Base-by-base conservation (phyloP, 2,329 filamentous ascomycete species). In the Chrysoporthe deuterocubensis region DNA sequence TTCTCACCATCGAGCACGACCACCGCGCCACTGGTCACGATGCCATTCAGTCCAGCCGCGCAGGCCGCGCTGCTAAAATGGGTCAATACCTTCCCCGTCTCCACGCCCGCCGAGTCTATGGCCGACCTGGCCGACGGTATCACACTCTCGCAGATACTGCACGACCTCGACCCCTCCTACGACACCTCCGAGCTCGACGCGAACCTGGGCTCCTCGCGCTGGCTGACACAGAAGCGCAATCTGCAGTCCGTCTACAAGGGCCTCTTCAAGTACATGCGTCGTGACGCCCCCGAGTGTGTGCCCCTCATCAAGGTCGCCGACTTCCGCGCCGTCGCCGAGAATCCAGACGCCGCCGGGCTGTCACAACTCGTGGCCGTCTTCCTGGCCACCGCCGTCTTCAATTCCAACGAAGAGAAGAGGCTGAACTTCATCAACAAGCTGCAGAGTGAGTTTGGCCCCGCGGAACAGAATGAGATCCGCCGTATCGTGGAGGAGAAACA, bases 191-290 rank as follows among this genome's bases (percentile, higher is more conserved):
- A 86, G 69, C 83, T 89, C 66, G 82, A 87, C 67, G 78, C 81
- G 59, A 82, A 77, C 69, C 76, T 80, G 59, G 77, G 80, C 64
- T 78, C 79, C 42, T 79, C 81, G 60, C 76, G 80, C 69, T 82
- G 83, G 73, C 75, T 85, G 67, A 79, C 81, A 83, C 97, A 97
- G 80, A 89, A 93, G 21, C 90, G 96, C 62, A 96, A 99, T 75
- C 93, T 96, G 3, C 97, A 99, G 77, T 91, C 93, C 1, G 89
- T 96, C 26, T 86, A 98, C 69, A 98, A 98, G 77, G 82, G 87
- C 13, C 83, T 99, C 2, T 94, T 96, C 3, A 97, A 97, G 76
- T 89, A 87, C 73, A 84, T 88, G 66, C 83, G 85, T 63, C 81
- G 83, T 61, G 78, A 85, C 64, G 83, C 84, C 70, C 78, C 81